phyloP scores from a whole-genome alignment of 2,329 filamentous ascomycete species.

The Calonectria leucothoes region DNA sequence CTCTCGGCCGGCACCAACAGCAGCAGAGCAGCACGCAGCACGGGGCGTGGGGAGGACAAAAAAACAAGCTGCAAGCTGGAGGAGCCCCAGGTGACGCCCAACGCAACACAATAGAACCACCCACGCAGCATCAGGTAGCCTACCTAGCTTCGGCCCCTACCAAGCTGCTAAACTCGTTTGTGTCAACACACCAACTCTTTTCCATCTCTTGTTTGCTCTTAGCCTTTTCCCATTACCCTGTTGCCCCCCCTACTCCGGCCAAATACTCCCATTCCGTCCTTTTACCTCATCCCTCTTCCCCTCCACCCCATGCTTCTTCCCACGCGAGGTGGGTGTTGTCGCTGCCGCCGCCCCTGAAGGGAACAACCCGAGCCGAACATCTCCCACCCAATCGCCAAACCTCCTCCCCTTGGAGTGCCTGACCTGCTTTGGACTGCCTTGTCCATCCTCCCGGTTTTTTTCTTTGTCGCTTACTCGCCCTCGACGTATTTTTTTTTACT shows the following conservation, averaged over 20 bases:
- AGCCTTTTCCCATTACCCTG: background rate
- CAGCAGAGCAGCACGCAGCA: background rate
- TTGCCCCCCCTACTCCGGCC: background rate
- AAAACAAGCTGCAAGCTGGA: conserved; percentile 20
- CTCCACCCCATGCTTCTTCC: conserved; percentile 17
- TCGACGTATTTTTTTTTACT: conserved; percentile 2
- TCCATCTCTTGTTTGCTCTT: background rate
- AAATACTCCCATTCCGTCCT: conserved; percentile 7
- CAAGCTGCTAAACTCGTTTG: conserved; percentile 26
- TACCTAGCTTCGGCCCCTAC: conserved; percentile 15
- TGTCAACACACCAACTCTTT: conserved; percentile 24
- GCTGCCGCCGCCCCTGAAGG: conserved; percentile 26
- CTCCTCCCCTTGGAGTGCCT: conserved; percentile 23
- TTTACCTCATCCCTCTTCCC: background rate
- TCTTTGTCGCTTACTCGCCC: conserved; percentile 11
- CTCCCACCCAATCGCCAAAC: conserved; percentile 36
- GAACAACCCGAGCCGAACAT: conserved; percentile 21
- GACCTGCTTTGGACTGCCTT: conserved; percentile 6
- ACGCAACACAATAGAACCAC: conserved; percentile 23
- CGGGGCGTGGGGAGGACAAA: background rate
- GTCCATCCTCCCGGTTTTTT: background rate
- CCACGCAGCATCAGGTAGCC: conserved; percentile 20
- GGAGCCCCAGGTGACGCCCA: conserved; percentile 31
- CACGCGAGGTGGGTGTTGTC: conserved; percentile 18
- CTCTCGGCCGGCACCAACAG: background rate